Evolutionary conservation across 2,329 filamentous ascomycete genomes (phyloP).

Genomic region (Ceratocystis papillata): DNA sequence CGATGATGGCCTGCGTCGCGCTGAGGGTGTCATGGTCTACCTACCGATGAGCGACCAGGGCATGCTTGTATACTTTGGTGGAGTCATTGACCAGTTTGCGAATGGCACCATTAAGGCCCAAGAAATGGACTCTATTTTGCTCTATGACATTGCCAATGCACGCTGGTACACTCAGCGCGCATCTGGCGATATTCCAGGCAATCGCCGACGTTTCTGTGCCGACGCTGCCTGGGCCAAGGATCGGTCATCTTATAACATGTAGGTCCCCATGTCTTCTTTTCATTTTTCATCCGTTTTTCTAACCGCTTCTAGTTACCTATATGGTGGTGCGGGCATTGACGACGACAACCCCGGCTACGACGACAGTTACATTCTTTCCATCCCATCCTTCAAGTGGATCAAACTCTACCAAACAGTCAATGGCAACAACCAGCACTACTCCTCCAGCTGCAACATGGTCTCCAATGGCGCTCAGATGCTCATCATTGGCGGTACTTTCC

Average conservation of each 20-base stretch:
- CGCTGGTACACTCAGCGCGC: slow-evolving; percentile 52
- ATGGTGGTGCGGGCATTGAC: slow-evolving; percentile 45
- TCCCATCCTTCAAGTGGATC: slow-evolving; percentile 55
- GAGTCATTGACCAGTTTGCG: slow-evolving; percentile 34
- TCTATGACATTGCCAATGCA: slow-evolving; percentile 50
- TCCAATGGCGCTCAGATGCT: slow-evolving; percentile 47
- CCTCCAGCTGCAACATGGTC: slow-evolving; percentile 48
- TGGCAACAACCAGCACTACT: slow-evolving; percentile 38
- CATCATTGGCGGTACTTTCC: slow-evolving; percentile 51
- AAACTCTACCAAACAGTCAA: slow-evolving; percentile 41
- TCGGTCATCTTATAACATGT: slow-evolving; percentile 55
- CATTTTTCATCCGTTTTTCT: background rate
- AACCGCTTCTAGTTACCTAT: slow-evolving; percentile 42
- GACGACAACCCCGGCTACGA: slow-evolving; percentile 42
- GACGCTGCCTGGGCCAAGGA: slow-evolving; percentile 50
- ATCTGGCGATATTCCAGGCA: slow-evolving; percentile 41
- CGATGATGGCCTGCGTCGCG: slow-evolving; percentile 43
- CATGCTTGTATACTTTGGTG: slow-evolving; percentile 52
- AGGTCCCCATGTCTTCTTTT: slow-evolving; percentile 28
- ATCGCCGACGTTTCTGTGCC: slow-evolving; percentile 50
- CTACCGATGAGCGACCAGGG: slow-evolving; percentile 50
- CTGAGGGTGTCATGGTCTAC: slow-evolving; percentile 50
- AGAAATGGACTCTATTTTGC: slow-evolving; percentile 41
- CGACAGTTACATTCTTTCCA: slow-evolving; percentile 50
- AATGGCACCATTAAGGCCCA: slow-evolving; percentile 40